Percentiles rank a stretch among this genome's conserved stretches.
Evolutionary conservation across 148 eudicot species (phyloP).

Genomic region (Suaeda aralocaspica): DNA sequence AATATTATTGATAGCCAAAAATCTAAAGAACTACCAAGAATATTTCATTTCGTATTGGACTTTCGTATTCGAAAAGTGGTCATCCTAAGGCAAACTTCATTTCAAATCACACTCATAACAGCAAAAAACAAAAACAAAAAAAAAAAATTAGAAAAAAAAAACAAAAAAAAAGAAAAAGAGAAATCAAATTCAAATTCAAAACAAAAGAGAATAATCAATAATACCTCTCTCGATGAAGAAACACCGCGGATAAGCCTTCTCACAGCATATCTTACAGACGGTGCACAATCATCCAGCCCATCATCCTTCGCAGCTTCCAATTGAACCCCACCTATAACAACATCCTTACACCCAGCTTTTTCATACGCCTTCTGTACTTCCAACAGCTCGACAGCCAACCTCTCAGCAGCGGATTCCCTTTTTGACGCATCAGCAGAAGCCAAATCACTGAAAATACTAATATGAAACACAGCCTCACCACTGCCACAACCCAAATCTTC

Average conservation of each 20-base stretch:
- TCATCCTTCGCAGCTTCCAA: constrained; percentile 92
- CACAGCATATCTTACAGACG: constrained; percentile 79
- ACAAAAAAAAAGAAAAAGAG: no score
- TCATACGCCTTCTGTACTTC: constrained; percentile 72
- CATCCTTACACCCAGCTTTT: constrained; percentile 38
- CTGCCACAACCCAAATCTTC: constrained; percentile 28
- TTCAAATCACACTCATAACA: no score
- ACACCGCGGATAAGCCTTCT: constrained; percentile 93
- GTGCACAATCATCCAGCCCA: constrained; percentile 84
- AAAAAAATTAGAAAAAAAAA: no score
- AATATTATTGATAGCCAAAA: no score
- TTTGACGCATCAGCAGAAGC: constrained; percentile 47
- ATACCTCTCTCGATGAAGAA: constrained; percentile 84
- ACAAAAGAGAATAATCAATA: neutral
- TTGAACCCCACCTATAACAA: constrained; percentile 39
- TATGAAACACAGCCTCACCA: constrained; percentile 67
- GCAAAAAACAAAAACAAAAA: no score
- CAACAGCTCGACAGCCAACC: constrained; percentile 56
- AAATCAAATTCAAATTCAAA: no score
- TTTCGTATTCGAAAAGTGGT: no score
- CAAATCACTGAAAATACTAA: constrained; percentile 64
- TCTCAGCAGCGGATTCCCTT: constrained; percentile 74
- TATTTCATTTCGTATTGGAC: no score
- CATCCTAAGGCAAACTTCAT: no score
- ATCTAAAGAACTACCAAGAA: no score